phyloP scores from a whole-genome alignment of 345 rosid genomes.

The Firmiana major region DNA sequence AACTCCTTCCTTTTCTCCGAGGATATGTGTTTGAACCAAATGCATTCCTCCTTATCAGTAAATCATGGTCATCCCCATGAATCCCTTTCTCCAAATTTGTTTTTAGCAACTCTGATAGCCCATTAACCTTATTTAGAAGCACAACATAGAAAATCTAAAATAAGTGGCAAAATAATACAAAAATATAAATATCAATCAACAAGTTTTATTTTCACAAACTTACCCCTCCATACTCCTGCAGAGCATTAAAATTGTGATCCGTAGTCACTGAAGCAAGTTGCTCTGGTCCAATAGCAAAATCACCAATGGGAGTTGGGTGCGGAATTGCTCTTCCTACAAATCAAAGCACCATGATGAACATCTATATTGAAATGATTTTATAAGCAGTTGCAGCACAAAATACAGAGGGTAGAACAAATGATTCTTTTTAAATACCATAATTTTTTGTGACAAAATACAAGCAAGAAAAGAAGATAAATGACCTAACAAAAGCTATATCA shows the following conservation, averaged over 20 bases:
- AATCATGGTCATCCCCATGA: constrained; percentile 64
- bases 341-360: neutral
- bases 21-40: constrained; percentile 97
- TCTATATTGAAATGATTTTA: neutral
- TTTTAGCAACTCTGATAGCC: constrained; percentile 56
- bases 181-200: constrained; percentile 9
- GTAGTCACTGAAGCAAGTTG: constrained; percentile 70
- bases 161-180: neutral
- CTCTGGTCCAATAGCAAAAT: constrained; percentile 67
- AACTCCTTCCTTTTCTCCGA: constrained; percentile 80
- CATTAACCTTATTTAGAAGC: constrained; percentile 52
- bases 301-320: constrained; percentile 39
- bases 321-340: constrained; percentile 31
- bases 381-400: neutral
- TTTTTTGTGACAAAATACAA: neutral
- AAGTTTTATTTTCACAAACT: constrained; percentile 25
- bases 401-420: neutral
- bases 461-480: neutral
- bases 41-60: constrained; percentile 49
- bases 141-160: neutral
- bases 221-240: constrained; percentile 80
- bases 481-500: neutral
- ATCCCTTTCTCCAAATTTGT: constrained; percentile 78
- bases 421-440: neutral
- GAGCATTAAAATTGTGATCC: constrained; percentile 56